Conservation (phyloP, 2,329 filamentous ascomycete genomes). For the Penicillium sp. region DNA sequence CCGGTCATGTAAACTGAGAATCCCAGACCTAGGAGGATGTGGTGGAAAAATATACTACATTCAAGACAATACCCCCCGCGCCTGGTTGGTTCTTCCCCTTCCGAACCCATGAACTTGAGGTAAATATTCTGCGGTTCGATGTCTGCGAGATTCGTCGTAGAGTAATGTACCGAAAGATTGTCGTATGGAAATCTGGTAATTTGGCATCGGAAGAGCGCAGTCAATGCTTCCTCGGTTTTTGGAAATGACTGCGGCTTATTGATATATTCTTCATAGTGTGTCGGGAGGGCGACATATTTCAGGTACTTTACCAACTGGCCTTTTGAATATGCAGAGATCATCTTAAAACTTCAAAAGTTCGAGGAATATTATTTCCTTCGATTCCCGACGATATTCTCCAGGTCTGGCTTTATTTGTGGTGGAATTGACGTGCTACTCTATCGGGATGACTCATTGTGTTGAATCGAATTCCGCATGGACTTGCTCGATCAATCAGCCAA, state of each 20-base stretch:
- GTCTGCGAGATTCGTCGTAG: conserved; percentile 41
- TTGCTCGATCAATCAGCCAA: too few relatives aligned
- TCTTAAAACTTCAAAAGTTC: background rate
- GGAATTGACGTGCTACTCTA: background rate
- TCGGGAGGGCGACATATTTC: conserved; percentile 34
- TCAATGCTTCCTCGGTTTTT: conserved; percentile 48
- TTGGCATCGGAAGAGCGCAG: conserved; percentile 42
- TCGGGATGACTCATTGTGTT: background rate
- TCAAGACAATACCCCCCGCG: conserved; percentile 68
- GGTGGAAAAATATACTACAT: conserved; percentile 58
- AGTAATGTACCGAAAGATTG: conserved; percentile 61
- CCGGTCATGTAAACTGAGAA: conserved; percentile 59
- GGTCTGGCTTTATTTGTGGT: background rate
- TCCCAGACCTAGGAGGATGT: conserved; percentile 57
- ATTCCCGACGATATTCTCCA: background rate
- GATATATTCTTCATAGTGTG: conserved; percentile 24
- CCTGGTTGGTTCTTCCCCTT: conserved; percentile 29
- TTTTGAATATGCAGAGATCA: conserved; percentile 31
- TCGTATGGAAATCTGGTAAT: conserved; percentile 61
- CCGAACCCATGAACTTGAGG: conserved; percentile 51
- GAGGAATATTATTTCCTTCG: background rate
- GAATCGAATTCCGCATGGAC: background rate
- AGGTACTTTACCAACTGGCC: conserved; percentile 39
- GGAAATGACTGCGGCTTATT: conserved; percentile 28
- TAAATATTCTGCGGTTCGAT: conserved; percentile 56